Base-by-base conservation (phyloP, 2,329 filamentous ascomycete species). In the Verticillium zaregamsianum region DNA sequence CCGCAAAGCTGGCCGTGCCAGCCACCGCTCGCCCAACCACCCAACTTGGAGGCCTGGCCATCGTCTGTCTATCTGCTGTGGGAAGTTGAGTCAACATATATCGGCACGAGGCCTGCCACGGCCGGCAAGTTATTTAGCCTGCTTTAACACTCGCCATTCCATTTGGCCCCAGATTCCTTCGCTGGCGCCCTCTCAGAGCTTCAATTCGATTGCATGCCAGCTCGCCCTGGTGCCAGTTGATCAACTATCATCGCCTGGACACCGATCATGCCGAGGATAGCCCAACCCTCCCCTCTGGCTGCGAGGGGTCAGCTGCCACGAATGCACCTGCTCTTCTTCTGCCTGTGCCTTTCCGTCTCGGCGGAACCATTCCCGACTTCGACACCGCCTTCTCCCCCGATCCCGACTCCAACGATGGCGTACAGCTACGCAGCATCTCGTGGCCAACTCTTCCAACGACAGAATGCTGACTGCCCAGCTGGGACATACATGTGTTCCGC, bases 401-500 rank as follows among this genome's bases (percentile, higher is more conserved):
- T 23, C 12, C 37, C 52, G 23, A 15, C 17, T 6, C 23, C 33
- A 20, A n/a, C 55, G 37, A 9, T 23, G 17, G 28, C 55, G 9
- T 23, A 57, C 32, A 23, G 25, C 15, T 40, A 58, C 45, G n/a
- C n/a, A 52, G n/a, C 45, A 25, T 7, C 45, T 20, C n/a, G 12
- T 11, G 37, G 37, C 14, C 45, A 55, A 17, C 37, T 65, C 54
- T 49, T 62, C 23, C 63, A 57, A 17, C 63, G 66, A 62, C 68
- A 72, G 61, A 69, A 67, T 28, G 25, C 54, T 14, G 68, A 73
- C 59, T 85, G 83, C 63, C 79, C 82, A 8, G 72, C 74, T 58
- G 76, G 82, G 67, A 84, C 79, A 63, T 83, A 78, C 68, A 80
- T 77, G 62, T 86, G 83, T 70, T 77, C 81, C 23, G 68, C 77